Conservation (phyloP, 148 eudicot species). For the Rhododendron vialii region DNA sequence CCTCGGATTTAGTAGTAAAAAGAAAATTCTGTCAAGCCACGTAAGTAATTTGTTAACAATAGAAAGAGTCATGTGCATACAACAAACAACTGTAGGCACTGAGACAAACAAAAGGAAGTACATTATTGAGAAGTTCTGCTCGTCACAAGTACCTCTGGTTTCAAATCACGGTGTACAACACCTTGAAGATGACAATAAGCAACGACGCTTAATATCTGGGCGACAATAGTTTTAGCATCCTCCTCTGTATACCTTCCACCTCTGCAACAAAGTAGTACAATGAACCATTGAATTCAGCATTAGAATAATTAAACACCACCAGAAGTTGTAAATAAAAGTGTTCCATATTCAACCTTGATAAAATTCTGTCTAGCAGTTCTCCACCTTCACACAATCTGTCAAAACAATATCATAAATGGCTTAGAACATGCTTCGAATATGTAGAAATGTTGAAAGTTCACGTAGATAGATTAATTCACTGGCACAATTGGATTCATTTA, state of each 20-base stretch:
- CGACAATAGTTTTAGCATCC: conserved; percentile 73
- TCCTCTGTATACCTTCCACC: conserved; percentile 89
- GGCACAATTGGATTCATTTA: background rate
- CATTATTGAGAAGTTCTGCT: background rate
- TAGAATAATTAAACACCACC: background rate
- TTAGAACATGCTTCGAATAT: background rate
- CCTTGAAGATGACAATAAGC: conserved; percentile 97
- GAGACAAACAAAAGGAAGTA: background rate
- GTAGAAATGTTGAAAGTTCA: background rate
- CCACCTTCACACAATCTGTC: conserved; percentile 99
- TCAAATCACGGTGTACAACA: conserved; percentile 94
- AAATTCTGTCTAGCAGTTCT: conserved; percentile 83
- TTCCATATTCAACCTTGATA: conserved; percentile 60
- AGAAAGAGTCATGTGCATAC: background rate
- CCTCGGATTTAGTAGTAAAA: conserved; percentile 74
- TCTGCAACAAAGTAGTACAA: conserved; percentile 33
- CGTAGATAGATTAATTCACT: background rate
- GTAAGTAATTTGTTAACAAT: conserved; percentile 3
- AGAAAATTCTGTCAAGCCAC: conserved; percentile 75
- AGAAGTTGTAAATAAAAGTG: background rate
- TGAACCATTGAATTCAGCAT: background rate
- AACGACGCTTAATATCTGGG: conserved; percentile 74
- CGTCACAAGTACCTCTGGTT: conserved; percentile 70
- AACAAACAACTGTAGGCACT: background rate
- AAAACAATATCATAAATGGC: conserved; percentile 1